phyloP scores from a whole-genome alignment of 495 filamentous ascomycete genomes.

The Talaromyces borbonicus region DNA sequence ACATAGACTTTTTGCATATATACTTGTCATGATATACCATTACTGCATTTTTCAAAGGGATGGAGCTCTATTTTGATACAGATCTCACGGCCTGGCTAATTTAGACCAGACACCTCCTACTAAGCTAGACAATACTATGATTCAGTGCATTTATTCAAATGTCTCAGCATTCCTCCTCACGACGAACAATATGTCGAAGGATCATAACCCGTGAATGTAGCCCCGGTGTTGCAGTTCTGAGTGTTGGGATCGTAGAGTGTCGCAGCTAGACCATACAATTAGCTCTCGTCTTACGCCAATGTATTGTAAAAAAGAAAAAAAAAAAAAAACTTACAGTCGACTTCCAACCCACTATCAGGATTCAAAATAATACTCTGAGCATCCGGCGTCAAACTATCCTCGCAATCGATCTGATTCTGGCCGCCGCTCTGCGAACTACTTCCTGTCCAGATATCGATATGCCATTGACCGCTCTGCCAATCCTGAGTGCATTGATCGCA shows the following conservation, averaged over 20 bases:
- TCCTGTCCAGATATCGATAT: constrained; percentile 35
- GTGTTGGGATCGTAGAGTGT: constrained; percentile 1
- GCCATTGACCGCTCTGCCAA: constrained; percentile 18
- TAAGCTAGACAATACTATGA: not conserved
- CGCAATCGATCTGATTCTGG: constrained; percentile 22
- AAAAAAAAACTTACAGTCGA: constrained; percentile 5
- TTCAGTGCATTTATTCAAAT: not conserved
- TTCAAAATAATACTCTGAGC: constrained; percentile 8
- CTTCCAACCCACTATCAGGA: constrained; percentile 3
- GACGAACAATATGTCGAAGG: constrained; percentile 4
- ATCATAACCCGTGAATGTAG: constrained; percentile 3
- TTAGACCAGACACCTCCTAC: not conserved
- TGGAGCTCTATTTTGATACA: not conserved
- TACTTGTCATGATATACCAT: too few relatives aligned
- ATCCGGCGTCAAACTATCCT: constrained; percentile 22
- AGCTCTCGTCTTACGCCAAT: not conserved
- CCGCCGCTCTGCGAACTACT: constrained; percentile 22
- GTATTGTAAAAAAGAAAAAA: not conserved
- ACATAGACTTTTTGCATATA: too few relatives aligned
- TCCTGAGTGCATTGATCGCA: constrained; percentile 24
- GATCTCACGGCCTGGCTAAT: not conserved
- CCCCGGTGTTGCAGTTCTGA: constrained; percentile 1
- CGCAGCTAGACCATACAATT: constrained; percentile 1
- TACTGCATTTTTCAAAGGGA: not conserved
- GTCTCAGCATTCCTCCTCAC: not conserved